Evolutionary conservation across 306 rosid species (phyloP), one percentile per base, ranked within the genome.

Genomic region (Potentilla sterilis): DNA sequence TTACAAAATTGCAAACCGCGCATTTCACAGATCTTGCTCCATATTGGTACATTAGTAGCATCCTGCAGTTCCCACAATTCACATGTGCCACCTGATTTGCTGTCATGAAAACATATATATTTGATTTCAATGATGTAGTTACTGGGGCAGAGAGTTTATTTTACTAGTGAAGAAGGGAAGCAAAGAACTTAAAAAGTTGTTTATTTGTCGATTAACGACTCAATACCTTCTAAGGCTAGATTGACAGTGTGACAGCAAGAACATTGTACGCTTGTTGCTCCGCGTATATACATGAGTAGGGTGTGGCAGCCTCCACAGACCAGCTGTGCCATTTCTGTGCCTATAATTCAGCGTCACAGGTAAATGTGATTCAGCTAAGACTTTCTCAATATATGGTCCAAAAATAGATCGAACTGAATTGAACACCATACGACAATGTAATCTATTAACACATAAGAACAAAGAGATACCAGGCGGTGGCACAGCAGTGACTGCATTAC

Each of bases 321-420:
- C 83, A 95, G 83, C 85, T 95, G 99, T n/a, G 99, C 99, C 99
- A 92, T 92, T 90, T 95, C 97, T 67, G 99, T 95, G 81, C 99
- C 99, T 95, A 85, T 47, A 14, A 63, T 28, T 5, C 43, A 16
- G n/a, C 42, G 28, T 57, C 9, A 14, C 40, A 42, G 46, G 77
- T 15, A 37, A 38, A 59, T 22, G 32, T 46, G 46, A 55, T 58
- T 58, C 43, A 42, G 43, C 43, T 15, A 38, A 72, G 40, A 42
- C 48, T 35, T 70, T 10, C 28, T 35, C 1, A 38, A 38, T 12
- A n/a, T 24, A 14, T 19, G 28, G 77, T 42, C 46, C 9, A 32
- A 65, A n/a, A 7, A 47, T 32, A 9, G 22, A 66, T 69, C 54
- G 18, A 71, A 67, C 57, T 2, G 21, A 16, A 15, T 41, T 58